phyloP scores from a whole-genome alignment of 192 early-diverging fungal species.

The Coemansia sp. region DNA sequence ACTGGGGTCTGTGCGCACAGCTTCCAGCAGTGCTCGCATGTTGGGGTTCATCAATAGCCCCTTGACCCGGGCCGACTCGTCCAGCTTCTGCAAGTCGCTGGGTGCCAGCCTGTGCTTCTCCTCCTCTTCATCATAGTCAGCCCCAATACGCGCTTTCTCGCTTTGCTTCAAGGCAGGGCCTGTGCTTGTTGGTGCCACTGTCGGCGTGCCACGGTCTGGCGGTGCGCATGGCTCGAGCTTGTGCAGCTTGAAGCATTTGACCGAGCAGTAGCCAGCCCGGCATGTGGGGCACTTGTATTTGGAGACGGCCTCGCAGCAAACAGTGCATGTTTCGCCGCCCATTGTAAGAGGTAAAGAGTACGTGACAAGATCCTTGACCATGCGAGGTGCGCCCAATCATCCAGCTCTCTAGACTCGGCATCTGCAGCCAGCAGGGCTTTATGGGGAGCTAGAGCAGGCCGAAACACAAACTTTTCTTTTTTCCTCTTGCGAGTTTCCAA shows the following conservation, averaged over 20 bases:
- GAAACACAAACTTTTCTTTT: neutral
- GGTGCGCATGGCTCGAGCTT: slow-evolving; percentile 31
- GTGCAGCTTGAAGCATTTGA: slow-evolving; percentile 42
- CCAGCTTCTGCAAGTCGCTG: slow-evolving; percentile 28
- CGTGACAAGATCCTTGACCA: neutral
- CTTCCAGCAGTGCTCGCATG: slow-evolving; percentile 24
- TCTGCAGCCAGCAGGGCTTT: slow-evolving; percentile 7
- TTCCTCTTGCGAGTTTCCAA: neutral
- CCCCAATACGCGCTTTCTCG: neutral
- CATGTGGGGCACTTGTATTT: slow-evolving; percentile 54
- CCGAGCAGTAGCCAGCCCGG: slow-evolving; percentile 42
- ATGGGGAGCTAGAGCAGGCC: slow-evolving; percentile 2
- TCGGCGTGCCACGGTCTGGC: neutral
- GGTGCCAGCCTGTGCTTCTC: slow-evolving; percentile 24
- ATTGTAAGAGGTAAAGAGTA: neutral
- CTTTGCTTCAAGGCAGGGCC: neutral
- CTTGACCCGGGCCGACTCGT: slow-evolving; percentile 13
- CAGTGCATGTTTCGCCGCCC: slow-evolving; percentile 25
- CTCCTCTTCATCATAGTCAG: slow-evolving; percentile 32
- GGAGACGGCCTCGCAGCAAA: slow-evolving; percentile 28
- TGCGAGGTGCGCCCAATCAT: neutral
- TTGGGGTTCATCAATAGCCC: slow-evolving; percentile 25
- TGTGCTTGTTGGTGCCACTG: neutral
- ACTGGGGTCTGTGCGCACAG: slow-evolving; percentile 24
- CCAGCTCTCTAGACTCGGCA: neutral